A percentile compares a stretch with the other conserved stretches of the same genome.
phyloP scores from a whole-genome alignment of 306 rosid species.

The Neltuma alba region DNA sequence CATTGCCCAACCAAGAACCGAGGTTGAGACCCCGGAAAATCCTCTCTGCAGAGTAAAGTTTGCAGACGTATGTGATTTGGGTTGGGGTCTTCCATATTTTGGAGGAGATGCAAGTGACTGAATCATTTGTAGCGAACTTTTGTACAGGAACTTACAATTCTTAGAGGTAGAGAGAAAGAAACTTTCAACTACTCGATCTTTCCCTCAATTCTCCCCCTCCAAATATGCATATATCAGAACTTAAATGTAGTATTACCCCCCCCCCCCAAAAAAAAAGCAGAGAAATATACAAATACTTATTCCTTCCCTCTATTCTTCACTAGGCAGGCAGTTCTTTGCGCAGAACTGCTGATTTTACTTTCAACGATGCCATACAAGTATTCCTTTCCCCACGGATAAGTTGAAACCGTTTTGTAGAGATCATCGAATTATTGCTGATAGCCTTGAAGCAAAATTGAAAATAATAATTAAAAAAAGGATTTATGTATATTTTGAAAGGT shows the following conservation, averaged over 20 bases:
- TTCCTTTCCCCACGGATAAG: background rate
- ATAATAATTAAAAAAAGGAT: background rate
- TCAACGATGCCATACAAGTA: background rate
- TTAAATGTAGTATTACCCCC: background rate
- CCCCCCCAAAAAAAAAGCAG: background rate
- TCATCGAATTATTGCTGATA: background rate
- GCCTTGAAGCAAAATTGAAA: background rate
- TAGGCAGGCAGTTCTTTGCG: background rate
- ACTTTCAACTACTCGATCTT: background rate
- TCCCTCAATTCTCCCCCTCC: background rate
- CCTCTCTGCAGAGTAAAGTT: slow-evolving; percentile 28
- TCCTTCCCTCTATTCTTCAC: background rate
- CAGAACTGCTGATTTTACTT: background rate
- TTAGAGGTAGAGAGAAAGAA: background rate
- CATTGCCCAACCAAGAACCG: slow-evolving; percentile 6
- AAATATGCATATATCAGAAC: background rate
- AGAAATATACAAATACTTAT: background rate
- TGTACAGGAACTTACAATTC: slow-evolving; percentile 27
- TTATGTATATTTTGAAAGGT: background rate
- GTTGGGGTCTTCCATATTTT: background rate
- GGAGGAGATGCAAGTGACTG: slow-evolving; percentile 6
- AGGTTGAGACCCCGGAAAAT: background rate
- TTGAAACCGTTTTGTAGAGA: background rate
- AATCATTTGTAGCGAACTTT: slow-evolving; percentile 29
- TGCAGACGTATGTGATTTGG: slow-evolving; percentile 26